Base-by-base conservation (phyloP, 139 green algal genomes). In the Yamagishiella unicocca region DNA sequence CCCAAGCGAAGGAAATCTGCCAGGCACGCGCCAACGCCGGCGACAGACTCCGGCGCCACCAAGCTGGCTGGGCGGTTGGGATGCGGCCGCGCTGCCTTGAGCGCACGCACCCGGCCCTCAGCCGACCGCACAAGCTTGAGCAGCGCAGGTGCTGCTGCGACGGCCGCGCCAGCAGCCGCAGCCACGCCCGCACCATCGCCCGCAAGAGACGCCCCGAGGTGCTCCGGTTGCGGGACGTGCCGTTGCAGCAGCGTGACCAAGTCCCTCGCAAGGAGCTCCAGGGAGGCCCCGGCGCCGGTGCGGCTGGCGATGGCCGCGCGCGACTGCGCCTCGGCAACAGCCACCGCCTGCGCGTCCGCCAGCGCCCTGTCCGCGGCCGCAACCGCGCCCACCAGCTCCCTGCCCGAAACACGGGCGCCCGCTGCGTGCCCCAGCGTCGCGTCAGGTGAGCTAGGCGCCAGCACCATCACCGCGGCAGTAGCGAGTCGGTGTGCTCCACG, bases 401-500 rank as follows among this genome's bases (percentile, higher is more conserved):
- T 31, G 9, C 70, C 83, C 50, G n/a, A 37, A 25, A 81, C 42
- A 2, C 58, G 31, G n/a, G 53, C 83, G 6, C 62, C 83, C 4
- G 38, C 71, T 7, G 33, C 83, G 0, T n/a, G 38, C 7, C 71
- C 79, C 29, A 29, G 12, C 29, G 14, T 61, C 19, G 40, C 79
- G 0, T 85, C 79, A 6, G 61, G 61, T 40, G 37, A 76, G 68
- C 29, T 71, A 29, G 46, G 70, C 29, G 71, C 70, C 24, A 73
- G 38, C 1, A 81, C 68, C 29, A 50, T 31, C 12, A 55, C 54
- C 0, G 71, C 71, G 42, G 84, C 84, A 14, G 73, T 55, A 2
- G 84, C 84, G 33, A 89, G 84, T 7, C 72, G 73, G 29, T 86
- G 85, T 27, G 85, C 27, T 0, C 62, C 77, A 0, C 68, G 77